Conservation (phyloP, 768 basidiomycete species). For the Kwoniella sp. region DNA sequence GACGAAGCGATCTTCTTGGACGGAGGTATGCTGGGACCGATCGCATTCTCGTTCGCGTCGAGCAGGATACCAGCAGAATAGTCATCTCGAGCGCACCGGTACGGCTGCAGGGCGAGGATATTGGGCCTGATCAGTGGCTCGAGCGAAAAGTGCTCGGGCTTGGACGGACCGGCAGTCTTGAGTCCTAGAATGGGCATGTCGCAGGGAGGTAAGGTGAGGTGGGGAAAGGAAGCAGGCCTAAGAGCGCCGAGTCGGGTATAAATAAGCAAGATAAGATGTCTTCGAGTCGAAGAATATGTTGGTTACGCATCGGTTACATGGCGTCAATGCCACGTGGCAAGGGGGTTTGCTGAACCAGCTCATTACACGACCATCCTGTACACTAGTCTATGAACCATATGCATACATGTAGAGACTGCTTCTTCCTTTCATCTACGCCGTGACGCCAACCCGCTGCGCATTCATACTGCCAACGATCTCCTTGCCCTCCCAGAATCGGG, state of each 20-base stretch:
- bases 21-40: conserved; percentile 74
- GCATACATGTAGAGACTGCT: conserved; percentile 2
- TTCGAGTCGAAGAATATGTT: no score
- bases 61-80: conserved; percentile 85
- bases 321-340: conserved; percentile 4
- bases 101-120: conserved; percentile 83
- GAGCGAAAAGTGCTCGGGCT: conserved; percentile 78
- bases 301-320: no score
- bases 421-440: conserved; percentile 2
- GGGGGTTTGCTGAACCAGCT: no score
- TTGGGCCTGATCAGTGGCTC: conserved; percentile 84
- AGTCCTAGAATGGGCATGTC: conserved; percentile 50
- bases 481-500: conserved; percentile 52
- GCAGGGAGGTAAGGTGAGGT: neutral
- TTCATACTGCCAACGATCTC: conserved; percentile 35
- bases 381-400: neutral
- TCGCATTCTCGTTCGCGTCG: conserved; percentile 95
- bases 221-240: neutral
- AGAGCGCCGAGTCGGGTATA: no score
- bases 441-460: conserved; percentile 13
- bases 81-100: conserved; percentile 94
- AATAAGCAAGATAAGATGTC: neutral
- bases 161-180: conserved; percentile 46
- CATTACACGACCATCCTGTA: neutral
- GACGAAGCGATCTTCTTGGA: conserved; percentile 20